A percentile compares a stretch with the other conserved stretches of the same genome.
These are phyloP conservation scores for Turnera subulata DNA, from an alignment of 345 rosid species.

Conservation along the genomic window DNA sequence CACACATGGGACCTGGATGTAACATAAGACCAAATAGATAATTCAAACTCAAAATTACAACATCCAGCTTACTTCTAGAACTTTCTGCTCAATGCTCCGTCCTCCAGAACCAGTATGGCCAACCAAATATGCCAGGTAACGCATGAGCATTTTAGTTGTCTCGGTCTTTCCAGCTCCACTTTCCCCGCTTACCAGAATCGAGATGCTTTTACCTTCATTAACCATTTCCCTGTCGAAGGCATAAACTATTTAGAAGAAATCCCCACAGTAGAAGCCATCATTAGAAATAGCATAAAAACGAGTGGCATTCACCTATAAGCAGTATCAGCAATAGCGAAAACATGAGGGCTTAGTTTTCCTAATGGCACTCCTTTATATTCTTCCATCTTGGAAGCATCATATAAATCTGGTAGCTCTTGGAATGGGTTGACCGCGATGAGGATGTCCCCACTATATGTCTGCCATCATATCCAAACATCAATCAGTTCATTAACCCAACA, in stretches of 20 bases:
- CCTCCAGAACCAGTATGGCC: conserved; percentile 66
- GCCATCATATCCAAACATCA: conserved; percentile 49
- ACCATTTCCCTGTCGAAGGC: conserved; percentile 63
- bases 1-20: not conserved
- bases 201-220: conserved; percentile 68
- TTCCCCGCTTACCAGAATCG: conserved; percentile 90
- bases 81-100: conserved; percentile 70
- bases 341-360: conserved; percentile 69
- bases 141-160: conserved; percentile 93
- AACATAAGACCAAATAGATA: not conserved
- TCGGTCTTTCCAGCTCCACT: conserved; percentile 98
- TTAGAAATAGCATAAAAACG: not conserved
- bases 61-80: conserved; percentile 64
- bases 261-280: conserved; percentile 10
- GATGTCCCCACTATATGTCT: conserved; percentile 88
- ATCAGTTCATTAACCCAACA: conserved; percentile 18
- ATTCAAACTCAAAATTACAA: conserved; percentile 1
- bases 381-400: conserved; percentile 55
- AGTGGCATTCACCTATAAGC: conserved; percentile 59
- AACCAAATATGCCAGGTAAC: conserved; percentile 80
- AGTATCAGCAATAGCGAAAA: conserved; percentile 76
- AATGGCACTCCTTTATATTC: conserved; percentile 53
- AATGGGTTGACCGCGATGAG: conserved; percentile 93
- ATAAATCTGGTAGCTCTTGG: conserved; percentile 55
- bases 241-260: conserved; percentile 11